These are phyloP conservation scores for Penicillium glabrum DNA, from an alignment of 2,329 filamentous ascomycete genomes.

Conservation along the genomic window DNA sequence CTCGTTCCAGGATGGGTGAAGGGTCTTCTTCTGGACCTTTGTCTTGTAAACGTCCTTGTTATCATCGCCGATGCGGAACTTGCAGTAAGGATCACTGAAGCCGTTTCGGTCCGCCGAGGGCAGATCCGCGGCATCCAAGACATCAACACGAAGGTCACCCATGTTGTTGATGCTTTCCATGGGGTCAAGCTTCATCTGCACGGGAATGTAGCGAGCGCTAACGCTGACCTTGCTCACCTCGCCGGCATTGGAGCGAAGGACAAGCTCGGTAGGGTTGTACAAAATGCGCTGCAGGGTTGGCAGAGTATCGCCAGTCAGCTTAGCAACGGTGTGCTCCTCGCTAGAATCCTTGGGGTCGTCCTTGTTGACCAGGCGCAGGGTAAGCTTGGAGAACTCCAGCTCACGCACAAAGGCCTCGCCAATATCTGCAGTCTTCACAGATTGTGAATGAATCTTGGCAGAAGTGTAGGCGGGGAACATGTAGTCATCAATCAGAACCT, in stretches of 20 bases:
- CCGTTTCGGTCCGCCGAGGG: slow-evolving; percentile 94
- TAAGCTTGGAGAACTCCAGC: slow-evolving; percentile 93
- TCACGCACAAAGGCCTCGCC: slow-evolving; percentile 96
- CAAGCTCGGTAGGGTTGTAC: slow-evolving; percentile 84
- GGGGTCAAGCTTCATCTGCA: slow-evolving; percentile 90
- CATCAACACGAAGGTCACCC: slow-evolving; percentile 89
- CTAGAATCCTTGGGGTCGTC: slow-evolving; percentile 67
- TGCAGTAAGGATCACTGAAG: slow-evolving; percentile 95
- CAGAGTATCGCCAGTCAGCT: slow-evolving; percentile 79
- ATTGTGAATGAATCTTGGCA: slow-evolving; percentile 67
- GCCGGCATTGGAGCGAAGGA: slow-evolving; percentile 75
- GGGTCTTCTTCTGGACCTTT: slow-evolving; percentile 93
- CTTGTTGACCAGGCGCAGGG: slow-evolving; percentile 80
- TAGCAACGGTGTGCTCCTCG: slow-evolving; percentile 75
- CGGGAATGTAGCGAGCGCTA: slow-evolving; percentile 90
- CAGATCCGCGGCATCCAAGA: slow-evolving; percentile 82
- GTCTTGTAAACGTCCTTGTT: slow-evolving; percentile 92
- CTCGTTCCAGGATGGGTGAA: slow-evolving; percentile 94
- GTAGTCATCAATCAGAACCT: slow-evolving; percentile 93
- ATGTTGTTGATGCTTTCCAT: slow-evolving; percentile 99
- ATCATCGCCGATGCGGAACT: slow-evolving; percentile 85
- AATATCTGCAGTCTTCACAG: slow-evolving; percentile 81
- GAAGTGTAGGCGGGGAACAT: slow-evolving; percentile 86
- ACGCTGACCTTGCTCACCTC: slow-evolving; percentile 78
- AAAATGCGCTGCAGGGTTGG: slow-evolving; percentile 85